phyloP scores from a whole-genome alignment of 352 stramenopile species.

The Globisporangium nunn region DNA sequence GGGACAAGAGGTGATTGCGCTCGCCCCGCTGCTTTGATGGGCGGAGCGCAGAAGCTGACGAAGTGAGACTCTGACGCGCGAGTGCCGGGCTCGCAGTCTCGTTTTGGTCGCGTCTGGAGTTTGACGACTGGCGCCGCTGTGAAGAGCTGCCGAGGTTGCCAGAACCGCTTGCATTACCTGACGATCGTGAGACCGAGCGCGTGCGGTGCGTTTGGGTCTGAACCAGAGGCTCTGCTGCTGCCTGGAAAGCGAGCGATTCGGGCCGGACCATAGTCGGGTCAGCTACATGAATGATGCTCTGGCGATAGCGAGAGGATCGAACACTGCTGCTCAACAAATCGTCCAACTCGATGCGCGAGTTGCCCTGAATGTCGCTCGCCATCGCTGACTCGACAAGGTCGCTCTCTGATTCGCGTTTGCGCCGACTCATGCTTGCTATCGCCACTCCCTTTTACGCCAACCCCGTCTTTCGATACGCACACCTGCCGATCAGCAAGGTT shows the following conservation, averaged over 20 bases:
- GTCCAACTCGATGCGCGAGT: not conserved
- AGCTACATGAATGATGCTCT: not conserved
- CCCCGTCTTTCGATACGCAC: no score
- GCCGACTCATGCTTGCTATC: slow-evolving; percentile 20
- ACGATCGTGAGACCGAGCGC: not conserved
- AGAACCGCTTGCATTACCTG: not conserved
- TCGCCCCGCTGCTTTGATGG: slow-evolving; percentile 27
- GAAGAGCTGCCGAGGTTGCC: not conserved
- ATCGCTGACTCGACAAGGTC: not conserved
- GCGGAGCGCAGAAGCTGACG: slow-evolving; percentile 37
- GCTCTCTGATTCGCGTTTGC: slow-evolving; percentile 1
- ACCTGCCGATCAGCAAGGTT: no score
- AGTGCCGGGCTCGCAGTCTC: not conserved
- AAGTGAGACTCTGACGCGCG: slow-evolving; percentile 21
- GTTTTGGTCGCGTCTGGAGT: slow-evolving; percentile 1
- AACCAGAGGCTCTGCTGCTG: not conserved
- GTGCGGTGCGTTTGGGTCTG: not conserved
- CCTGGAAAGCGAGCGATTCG: not conserved
- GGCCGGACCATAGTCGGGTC: not conserved
- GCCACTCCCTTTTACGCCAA: not conserved
- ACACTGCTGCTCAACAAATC: not conserved
- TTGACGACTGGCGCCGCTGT: not conserved
- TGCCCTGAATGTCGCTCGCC: not conserved
- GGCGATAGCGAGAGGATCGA: slow-evolving; percentile 1
- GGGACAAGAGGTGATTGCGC: slow-evolving; percentile 8